Evolutionary conservation across 495 filamentous ascomycete species (phyloP).

Genomic region (Penicillium pulvis): DNA sequence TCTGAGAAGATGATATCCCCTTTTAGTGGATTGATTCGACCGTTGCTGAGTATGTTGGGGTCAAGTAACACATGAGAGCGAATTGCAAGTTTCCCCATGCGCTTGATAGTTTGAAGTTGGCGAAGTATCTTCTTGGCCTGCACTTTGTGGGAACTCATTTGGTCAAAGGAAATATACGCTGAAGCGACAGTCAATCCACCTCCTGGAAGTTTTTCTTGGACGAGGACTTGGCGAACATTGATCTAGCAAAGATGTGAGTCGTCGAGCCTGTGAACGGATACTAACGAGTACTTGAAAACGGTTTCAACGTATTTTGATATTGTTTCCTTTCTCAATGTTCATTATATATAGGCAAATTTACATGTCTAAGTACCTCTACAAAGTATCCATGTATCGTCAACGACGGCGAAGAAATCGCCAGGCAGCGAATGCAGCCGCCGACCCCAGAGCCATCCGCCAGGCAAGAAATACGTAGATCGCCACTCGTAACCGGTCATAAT

Average conservation of each 20-base stretch:
- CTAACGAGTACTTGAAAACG: constrained; percentile 12
- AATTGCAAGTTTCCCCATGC: constrained; percentile 16
- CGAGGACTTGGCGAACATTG: constrained; percentile 35
- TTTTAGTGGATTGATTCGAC: constrained; percentile 36
- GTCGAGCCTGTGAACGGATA: constrained; percentile 8
- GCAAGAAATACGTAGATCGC: constrained; percentile 57
- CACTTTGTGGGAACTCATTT: constrained; percentile 44
- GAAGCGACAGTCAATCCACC: constrained; percentile 46
- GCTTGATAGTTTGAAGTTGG: constrained; percentile 29
- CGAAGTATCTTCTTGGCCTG: constrained; percentile 40
- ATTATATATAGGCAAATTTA: neutral
- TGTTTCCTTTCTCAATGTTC: neutral
- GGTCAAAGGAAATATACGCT: constrained; percentile 40
- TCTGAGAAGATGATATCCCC: constrained; percentile 35
- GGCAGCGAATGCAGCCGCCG: constrained; percentile 31
- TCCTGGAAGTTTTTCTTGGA: constrained; percentile 48
- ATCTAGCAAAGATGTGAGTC: constrained; percentile 37
- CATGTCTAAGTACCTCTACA: constrained; percentile 7
- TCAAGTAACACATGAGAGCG: constrained; percentile 37
- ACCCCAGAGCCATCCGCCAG: constrained; percentile 40
- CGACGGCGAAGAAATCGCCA: constrained; percentile 36
- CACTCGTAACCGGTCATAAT: constrained; percentile 63
- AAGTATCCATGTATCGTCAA: constrained; percentile 2
- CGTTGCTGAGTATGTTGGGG: constrained; percentile 35
- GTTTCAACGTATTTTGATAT: neutral